A percentile compares a stretch with the other conserved stretches of the same genome.
Conservation (phyloP, 2,329 filamentous ascomycete species). For the Monilinia vaccinii-corymbosi region DNA sequence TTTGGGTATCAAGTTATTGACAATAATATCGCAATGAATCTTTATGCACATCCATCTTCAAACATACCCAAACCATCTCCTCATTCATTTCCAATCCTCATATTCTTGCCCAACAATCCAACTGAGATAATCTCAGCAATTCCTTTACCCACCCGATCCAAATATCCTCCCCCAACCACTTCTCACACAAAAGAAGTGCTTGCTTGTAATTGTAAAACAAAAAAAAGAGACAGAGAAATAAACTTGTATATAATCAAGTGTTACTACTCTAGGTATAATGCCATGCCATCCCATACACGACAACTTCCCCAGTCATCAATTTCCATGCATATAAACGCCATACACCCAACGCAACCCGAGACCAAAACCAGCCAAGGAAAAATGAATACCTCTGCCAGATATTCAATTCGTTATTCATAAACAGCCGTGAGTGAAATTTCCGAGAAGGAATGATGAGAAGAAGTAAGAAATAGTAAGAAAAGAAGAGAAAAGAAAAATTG, state of each 20-base stretch:
- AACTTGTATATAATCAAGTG: slow-evolving; percentile 1
- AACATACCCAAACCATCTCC: no score
- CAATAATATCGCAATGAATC: no score
- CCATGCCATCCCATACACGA: neutral
- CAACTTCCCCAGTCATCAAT: neutral
- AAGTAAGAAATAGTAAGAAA: neutral
- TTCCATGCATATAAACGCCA: neutral
- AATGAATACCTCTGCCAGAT: neutral
- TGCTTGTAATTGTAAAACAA: neutral
- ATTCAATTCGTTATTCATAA: neutral
- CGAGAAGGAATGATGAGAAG: neutral
- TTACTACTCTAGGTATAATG: neutral
- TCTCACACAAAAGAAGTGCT: neutral
- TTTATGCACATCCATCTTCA: no score
- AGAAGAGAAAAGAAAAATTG: neutral
- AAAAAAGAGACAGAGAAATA: neutral
- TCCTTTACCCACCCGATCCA: no score
- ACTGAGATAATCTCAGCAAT: no score
- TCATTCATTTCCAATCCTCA: neutral
- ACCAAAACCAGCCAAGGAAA: neutral
- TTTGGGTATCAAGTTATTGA: no score
- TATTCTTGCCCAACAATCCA: no score
- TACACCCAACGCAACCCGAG: neutral
- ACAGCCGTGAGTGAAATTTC: neutral
- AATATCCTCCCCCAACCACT: neutral